These are phyloP conservation scores for Fistulifera solaris DNA, from an alignment of 108 stramenopile genomes.

Conservation along the genomic window DNA sequence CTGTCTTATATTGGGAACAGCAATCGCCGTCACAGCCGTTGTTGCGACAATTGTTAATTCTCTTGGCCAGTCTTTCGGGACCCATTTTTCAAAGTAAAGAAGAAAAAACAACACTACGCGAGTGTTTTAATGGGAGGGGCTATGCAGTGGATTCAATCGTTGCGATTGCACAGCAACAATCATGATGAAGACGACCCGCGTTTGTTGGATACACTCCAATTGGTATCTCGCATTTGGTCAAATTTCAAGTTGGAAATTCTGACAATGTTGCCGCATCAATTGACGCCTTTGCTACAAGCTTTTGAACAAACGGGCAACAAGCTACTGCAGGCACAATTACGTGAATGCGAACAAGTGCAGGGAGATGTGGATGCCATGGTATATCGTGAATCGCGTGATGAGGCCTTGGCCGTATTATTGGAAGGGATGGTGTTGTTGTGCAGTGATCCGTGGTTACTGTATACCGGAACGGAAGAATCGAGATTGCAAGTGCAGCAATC, in stretches of 20 bases:
- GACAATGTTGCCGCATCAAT: slow-evolving; percentile 33
- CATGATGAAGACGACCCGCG: slow-evolving; percentile 11
- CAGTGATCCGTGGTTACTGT: slow-evolving; percentile 70
- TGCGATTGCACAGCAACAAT: slow-evolving; percentile 10
- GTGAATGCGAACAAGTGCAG: slow-evolving; percentile 41
- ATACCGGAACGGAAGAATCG: slow-evolving; percentile 36
- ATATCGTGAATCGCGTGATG: slow-evolving; percentile 62
- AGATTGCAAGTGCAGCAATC: slow-evolving; percentile 31
- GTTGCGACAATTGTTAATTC: slow-evolving; percentile 65
- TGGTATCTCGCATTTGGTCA: slow-evolving; percentile 52
- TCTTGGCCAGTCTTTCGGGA: slow-evolving; percentile 49
- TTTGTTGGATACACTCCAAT: slow-evolving; percentile 34
- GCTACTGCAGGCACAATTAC: slow-evolving; percentile 47
- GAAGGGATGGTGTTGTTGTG: slow-evolving; percentile 60
- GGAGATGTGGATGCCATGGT: slow-evolving; percentile 69
- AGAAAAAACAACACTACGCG: slow-evolving; percentile 36
- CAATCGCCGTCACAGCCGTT: slow-evolving; percentile 10
- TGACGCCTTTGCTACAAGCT: slow-evolving; percentile 36
- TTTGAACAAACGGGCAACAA: slow-evolving; percentile 39
- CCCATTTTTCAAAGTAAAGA: slow-evolving; percentile 35
- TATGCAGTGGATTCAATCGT: slow-evolving; percentile 29
- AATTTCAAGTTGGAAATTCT: slow-evolving; percentile 45
- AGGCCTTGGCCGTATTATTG: slow-evolving; percentile 45
- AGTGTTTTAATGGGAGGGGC: slow-evolving; percentile 54
- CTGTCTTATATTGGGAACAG: slow-evolving; percentile 31